Evolutionary conservation across 805 yeast genomes (phyloP).

Genomic region (Cyberlindnera bimundalis): DNA sequence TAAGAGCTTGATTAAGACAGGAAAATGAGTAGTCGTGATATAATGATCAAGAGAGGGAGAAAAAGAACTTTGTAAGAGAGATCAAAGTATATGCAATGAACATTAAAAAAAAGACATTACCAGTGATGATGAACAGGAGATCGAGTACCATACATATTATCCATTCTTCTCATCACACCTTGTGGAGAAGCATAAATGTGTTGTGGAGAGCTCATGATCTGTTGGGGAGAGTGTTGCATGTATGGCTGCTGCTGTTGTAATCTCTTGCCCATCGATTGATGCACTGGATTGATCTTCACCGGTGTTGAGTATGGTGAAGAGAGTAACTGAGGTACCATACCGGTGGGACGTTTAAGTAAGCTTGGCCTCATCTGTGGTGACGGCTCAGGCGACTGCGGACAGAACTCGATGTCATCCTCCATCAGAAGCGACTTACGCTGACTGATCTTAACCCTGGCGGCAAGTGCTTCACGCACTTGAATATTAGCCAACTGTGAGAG

Average conservation of each 20-base stretch:
- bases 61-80: not conserved
- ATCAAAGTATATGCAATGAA: no score
- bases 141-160: slow-evolving; percentile 3
- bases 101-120: slow-evolving; percentile 2
- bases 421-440: slow-evolving; percentile 66
- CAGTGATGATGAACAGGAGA: slow-evolving; percentile 3
- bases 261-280: slow-evolving; percentile 9
- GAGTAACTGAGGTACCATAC: slow-evolving; percentile 2
- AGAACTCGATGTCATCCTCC: slow-evolving; percentile 71
- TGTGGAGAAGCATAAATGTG: slow-evolving; percentile 18
- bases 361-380: slow-evolving; percentile 8
- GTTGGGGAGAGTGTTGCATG: slow-evolving; percentile 16
- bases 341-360: slow-evolving; percentile 3
- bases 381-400: slow-evolving; percentile 38
- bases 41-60: not conserved
- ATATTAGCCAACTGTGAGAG: slow-evolving; percentile 17
- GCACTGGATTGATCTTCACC: slow-evolving; percentile 15
- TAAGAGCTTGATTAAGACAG: no score
- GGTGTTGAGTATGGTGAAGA: slow-evolving; percentile 26
- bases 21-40: not conserved
- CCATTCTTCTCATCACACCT: slow-evolving; percentile 21
- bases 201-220: slow-evolving; percentile 16
- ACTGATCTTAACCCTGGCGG: slow-evolving; percentile 49
- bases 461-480: slow-evolving; percentile 24
- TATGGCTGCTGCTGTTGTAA: slow-evolving; percentile 10